Evolutionary conservation across 768 basidiomycete genomes (phyloP).

Genomic region (Pulveroboletus frians): DNA sequence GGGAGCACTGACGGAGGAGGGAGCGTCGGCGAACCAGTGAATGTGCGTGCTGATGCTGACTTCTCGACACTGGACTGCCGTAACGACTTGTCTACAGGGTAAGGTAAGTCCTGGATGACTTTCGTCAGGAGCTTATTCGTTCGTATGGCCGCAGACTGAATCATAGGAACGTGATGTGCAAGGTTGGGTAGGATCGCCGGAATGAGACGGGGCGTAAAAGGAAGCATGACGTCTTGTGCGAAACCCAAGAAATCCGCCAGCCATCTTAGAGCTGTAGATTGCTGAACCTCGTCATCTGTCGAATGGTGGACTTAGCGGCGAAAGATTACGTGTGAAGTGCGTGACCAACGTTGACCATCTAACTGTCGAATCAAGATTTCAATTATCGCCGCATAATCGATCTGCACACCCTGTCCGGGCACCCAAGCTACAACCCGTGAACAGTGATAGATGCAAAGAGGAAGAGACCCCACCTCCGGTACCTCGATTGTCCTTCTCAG

Average conservation of each 20-base stretch:
- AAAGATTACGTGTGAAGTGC: constrained; percentile 1
- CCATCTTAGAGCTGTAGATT: constrained; percentile 92
- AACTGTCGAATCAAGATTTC: constrained; percentile 90
- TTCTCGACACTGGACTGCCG: constrained; percentile 25
- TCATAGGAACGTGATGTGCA: constrained; percentile 84
- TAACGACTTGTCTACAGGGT: constrained; percentile 49
- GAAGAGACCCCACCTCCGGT: constrained; percentile 49
- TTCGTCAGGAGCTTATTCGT: constrained; percentile 82
- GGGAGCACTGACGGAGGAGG: constrained; percentile 35
- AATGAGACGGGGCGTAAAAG: constrained; percentile 89
- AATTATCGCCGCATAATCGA: constrained; percentile 88
- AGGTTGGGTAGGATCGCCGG: constrained; percentile 92
- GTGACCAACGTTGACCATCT: constrained; percentile 68
- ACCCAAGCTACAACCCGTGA: constrained; percentile 58
- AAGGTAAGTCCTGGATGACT: constrained; percentile 82
- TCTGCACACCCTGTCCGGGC: constrained; percentile 88
- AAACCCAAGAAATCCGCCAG: constrained; percentile 85
- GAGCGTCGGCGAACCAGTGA: constrained; percentile 55
- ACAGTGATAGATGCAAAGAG: neutral
- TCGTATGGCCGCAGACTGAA: constrained; percentile 78
- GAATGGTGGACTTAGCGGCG: neutral
- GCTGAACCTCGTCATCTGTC: constrained; percentile 85
- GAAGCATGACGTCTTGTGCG: constrained; percentile 87
- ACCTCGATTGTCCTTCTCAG: constrained; percentile 50
- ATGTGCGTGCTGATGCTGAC: constrained; percentile 33